phyloP scores from a whole-genome alignment of 108 stramenopile genomes.

The Pseudonitzschia multiseries region DNA sequence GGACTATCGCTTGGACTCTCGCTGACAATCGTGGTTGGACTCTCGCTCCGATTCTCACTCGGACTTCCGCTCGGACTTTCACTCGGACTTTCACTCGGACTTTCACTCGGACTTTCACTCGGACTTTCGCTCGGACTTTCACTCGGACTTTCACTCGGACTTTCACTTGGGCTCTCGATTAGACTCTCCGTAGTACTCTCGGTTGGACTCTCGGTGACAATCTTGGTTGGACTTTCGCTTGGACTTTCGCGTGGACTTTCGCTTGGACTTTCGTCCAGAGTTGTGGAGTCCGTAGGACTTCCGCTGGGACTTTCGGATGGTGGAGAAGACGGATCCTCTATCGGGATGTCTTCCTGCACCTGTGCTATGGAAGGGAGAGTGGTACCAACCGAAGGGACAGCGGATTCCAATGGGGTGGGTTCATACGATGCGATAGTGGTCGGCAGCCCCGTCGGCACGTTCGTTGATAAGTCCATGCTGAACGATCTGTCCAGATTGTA shows the following conservation, averaged over 20 bases:
- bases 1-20: neutral
- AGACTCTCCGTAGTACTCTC: neutral
- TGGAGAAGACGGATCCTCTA: neutral
- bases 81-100: neutral
- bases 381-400: slow-evolving; percentile 5
- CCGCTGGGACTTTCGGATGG: neutral
- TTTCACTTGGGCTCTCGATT: neutral
- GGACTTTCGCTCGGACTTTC: neutral
- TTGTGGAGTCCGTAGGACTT: too few relatives aligned
- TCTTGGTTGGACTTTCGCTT: too few relatives aligned
- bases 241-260: neutral
- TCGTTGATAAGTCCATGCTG: neutral
- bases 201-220: neutral
- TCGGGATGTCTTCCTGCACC: too few relatives aligned
- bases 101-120: neutral
- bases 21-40: slow-evolving; percentile 5
- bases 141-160: neutral
- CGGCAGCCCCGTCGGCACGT: neutral
- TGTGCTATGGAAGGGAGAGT: neutral
- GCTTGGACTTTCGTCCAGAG: neutral
- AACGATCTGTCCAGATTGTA: neutral
- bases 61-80: too few relatives aligned
- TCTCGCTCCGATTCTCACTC: too few relatives aligned
- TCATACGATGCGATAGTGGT: neutral
- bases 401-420: slow-evolving; percentile 16